Conservation (phyloP, 23 red algal genomes). For the Gracilaria domingensis region DNA sequence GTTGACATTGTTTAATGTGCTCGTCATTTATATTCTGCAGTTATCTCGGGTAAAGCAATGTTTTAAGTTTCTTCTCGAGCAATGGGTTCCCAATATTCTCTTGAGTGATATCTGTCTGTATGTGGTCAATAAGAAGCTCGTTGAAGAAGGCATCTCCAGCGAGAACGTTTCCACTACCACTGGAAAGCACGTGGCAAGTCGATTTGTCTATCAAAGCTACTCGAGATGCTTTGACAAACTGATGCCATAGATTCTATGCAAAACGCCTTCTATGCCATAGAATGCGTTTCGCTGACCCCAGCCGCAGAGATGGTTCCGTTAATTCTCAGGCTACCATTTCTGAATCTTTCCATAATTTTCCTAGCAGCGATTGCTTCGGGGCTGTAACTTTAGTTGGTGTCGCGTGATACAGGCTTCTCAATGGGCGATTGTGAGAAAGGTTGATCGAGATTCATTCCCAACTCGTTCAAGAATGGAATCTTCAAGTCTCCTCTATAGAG, state of each 20-base stretch:
- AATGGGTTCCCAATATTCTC: background rate
- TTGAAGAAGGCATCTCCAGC: slow-evolving; percentile 27
- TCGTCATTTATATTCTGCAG: too few species aligned
- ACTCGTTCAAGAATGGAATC: background rate
- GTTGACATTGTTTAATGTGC: too few species aligned
- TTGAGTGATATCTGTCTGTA: background rate
- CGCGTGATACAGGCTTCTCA: background rate
- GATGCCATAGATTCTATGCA: background rate
- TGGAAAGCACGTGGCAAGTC: background rate
- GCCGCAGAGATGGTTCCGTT: slow-evolving; percentile 10
- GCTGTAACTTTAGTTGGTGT: background rate
- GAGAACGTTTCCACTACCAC: background rate
- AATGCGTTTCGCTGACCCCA: slow-evolving; percentile 1
- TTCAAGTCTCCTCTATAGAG: background rate
- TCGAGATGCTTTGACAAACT: slow-evolving; percentile 15
- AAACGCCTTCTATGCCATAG: too few species aligned
- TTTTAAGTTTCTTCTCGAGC: background rate
- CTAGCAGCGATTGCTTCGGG: background rate
- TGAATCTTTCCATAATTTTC: slow-evolving; percentile 24
- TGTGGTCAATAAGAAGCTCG: slow-evolving; percentile 1
- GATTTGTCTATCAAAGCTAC: slow-evolving; percentile 11
- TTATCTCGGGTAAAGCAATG: too few species aligned
- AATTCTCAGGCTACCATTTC: background rate
- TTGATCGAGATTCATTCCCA: slow-evolving; percentile 17
- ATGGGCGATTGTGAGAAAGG: background rate